phyloP scores from a whole-genome alignment of 2,329 filamentous ascomycete species.

The Neonectria coccinea region DNA sequence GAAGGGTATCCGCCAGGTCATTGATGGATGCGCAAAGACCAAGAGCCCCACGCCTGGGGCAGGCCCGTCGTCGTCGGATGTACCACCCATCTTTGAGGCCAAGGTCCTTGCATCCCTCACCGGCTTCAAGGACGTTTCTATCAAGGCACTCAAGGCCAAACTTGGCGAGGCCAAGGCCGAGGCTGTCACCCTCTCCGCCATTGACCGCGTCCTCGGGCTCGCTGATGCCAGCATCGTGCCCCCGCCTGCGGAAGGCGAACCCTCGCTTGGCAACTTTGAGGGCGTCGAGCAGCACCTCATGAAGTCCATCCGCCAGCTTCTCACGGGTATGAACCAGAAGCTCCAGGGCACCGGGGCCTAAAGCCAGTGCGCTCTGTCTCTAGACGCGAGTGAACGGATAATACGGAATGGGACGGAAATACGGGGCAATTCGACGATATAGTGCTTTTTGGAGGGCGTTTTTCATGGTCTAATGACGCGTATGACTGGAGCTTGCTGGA shows the following conservation, averaged over 20 bases:
- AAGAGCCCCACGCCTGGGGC: slow-evolving; percentile 51
- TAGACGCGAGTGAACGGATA: background rate
- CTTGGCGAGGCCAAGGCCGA: slow-evolving; percentile 58
- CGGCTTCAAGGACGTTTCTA: slow-evolving; percentile 60
- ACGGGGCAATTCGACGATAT: slow-evolving; percentile 26
- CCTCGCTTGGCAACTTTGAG: slow-evolving; percentile 50
- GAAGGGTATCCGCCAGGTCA: slow-evolving; percentile 56
- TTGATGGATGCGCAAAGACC: slow-evolving; percentile 57
- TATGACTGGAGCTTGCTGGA: slow-evolving; percentile 40
- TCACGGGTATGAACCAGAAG: slow-evolving; percentile 56
- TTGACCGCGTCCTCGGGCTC: slow-evolving; percentile 63
- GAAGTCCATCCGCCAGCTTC: slow-evolving; percentile 54
- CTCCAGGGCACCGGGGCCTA: slow-evolving; percentile 38
- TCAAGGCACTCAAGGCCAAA: slow-evolving; percentile 55
- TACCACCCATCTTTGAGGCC: slow-evolving; percentile 51
- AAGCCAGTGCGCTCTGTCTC: background rate
- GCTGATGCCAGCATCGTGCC: slow-evolving; percentile 57
- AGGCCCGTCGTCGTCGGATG: slow-evolving; percentile 43
- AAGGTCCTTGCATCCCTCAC: slow-evolving; percentile 57
- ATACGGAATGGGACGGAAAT: slow-evolving; percentile 23
- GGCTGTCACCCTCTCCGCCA: slow-evolving; percentile 61
- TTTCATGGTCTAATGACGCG: slow-evolving; percentile 44
- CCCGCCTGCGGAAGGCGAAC: slow-evolving; percentile 49
- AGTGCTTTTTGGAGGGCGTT: slow-evolving; percentile 39
- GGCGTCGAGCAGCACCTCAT: slow-evolving; percentile 57